Conservation (phyloP, 768 basidiomycete species). For the Mycena maculata region DNA sequence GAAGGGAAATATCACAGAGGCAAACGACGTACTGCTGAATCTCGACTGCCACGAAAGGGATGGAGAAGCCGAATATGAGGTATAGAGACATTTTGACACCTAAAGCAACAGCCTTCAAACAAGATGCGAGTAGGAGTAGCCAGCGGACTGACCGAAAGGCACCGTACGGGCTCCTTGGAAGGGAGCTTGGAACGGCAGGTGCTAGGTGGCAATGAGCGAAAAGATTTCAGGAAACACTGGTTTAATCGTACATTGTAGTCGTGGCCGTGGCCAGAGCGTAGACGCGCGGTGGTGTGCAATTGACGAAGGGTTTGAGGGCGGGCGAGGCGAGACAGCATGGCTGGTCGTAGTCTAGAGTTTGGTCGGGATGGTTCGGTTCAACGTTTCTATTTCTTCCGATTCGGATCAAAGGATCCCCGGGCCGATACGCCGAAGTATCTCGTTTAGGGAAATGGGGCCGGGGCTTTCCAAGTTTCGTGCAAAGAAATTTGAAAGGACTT, state of each 20-base stretch:
- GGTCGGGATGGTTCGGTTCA: neutral
- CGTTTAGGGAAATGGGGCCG: no score
- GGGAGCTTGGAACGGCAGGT: constrained; percentile 67
- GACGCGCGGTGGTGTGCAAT: constrained; percentile 55
- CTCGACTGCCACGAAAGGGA: constrained; percentile 72
- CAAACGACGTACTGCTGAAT: constrained; percentile 70
- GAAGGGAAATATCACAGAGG: constrained; percentile 9
- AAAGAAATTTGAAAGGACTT: no score
- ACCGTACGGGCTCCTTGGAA: constrained; percentile 50
- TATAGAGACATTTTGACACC: constrained; percentile 60
- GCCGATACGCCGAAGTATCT: no score
- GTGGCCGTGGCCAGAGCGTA: constrained; percentile 62
- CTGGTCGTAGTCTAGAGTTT: constrained; percentile 3
- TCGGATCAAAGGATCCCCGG: no score
- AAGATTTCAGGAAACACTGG: neutral
- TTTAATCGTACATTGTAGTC: constrained; percentile 64
- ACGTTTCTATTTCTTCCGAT: no score
- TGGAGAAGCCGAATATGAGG: constrained; percentile 68
- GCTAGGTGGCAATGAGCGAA: constrained; percentile 49
- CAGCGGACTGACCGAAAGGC: constrained; percentile 35
- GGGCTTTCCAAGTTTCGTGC: no score
- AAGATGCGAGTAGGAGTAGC: constrained; percentile 8
- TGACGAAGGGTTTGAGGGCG: constrained; percentile 55
- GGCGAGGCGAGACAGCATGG: constrained; percentile 57
- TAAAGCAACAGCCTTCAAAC: constrained; percentile 8